Evolutionary conservation across 2,329 filamentous ascomycete species (phyloP).

Genomic region (Xylariaceae sp.): DNA sequence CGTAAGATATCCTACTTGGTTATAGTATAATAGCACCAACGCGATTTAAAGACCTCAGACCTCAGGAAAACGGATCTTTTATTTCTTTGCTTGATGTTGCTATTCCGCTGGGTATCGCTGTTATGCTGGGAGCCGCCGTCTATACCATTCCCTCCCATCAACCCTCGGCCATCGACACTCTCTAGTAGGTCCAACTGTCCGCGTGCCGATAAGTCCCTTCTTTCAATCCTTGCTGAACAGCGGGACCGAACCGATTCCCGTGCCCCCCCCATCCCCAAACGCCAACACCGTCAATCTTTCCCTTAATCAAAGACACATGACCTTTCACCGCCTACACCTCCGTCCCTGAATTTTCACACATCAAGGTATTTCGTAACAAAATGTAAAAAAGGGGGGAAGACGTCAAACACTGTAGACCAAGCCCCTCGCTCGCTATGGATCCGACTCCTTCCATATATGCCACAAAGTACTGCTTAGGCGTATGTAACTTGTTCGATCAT

Average conservation of each 20-base stretch:
- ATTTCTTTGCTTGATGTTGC: conserved; percentile 2
- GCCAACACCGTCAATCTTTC: conserved; percentile 8
- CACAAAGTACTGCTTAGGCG: background rate
- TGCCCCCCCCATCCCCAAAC: conserved; percentile 1
- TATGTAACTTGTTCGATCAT: conserved; percentile 6
- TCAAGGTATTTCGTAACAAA: conserved; percentile 5
- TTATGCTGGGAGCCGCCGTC: conserved; percentile 13
- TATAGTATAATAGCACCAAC: too few relatives aligned
- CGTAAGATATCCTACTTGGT: too few relatives aligned
- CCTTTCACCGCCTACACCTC: background rate
- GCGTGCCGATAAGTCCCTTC: background rate
- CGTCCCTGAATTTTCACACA: background rate
- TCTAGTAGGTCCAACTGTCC: background rate
- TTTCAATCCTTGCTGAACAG: background rate
- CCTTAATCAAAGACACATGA: conserved; percentile 2
- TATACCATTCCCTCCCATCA: conserved; percentile 14
- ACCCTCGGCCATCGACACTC: conserved; percentile 8
- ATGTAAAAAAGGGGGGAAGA: conserved; percentile 1
- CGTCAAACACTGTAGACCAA: background rate
- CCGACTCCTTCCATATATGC: background rate
- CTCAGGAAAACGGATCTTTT: conserved; percentile 5
- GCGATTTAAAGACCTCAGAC: background rate
- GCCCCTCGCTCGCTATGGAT: background rate
- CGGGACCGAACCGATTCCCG: background rate
- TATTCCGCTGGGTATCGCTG: conserved; percentile 17